A percentile compares a stretch with the other conserved stretches of the same genome.
phyloP scores from a whole-genome alignment of 805 yeast species.

The Grigorovia humatica region DNA sequence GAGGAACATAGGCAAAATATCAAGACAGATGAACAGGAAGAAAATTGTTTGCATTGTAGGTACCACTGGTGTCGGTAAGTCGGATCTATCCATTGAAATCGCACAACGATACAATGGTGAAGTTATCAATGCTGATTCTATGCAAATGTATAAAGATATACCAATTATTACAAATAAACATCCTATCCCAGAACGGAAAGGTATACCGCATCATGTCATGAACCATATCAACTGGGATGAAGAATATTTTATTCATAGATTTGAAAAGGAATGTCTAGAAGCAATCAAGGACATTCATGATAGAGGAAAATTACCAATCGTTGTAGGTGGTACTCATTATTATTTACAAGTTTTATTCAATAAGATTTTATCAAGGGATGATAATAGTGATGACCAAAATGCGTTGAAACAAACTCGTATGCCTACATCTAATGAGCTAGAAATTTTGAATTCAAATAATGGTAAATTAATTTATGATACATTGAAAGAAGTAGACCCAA shows the following conservation, averaged over 20 bases:
- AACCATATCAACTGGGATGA: constrained; percentile 74
- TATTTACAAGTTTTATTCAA: constrained; percentile 72
- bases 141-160: constrained; percentile 78
- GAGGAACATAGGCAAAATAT: neutral
- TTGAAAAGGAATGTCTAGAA: constrained; percentile 56
- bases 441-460: constrained; percentile 41
- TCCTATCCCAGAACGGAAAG: constrained; percentile 65
- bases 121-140: constrained; percentile 89
- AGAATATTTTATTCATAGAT: constrained; percentile 72
- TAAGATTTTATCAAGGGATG: constrained; percentile 27
- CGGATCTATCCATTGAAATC: constrained; percentile 56
- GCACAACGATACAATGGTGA: constrained; percentile 77
- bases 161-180: constrained; percentile 87
- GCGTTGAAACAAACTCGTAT: constrained; percentile 2
- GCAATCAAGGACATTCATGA: constrained; percentile 54
- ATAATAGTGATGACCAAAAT: constrained; percentile 3
- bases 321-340: constrained; percentile 96
- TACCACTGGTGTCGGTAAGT: constrained; percentile 95
- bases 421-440: constrained; percentile 26
- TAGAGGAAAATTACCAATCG: constrained; percentile 67
- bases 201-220: constrained; percentile 77
- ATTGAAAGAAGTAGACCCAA: constrained; percentile 53
- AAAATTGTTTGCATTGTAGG: constrained; percentile 67
- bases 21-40: neutral
- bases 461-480: constrained; percentile 30